Evolutionary conservation across 192 early-diverging fungal species (phyloP), one percentile per base, ranked within the genome.

Genomic region (Rhizoclosmatium globosum): DNA sequence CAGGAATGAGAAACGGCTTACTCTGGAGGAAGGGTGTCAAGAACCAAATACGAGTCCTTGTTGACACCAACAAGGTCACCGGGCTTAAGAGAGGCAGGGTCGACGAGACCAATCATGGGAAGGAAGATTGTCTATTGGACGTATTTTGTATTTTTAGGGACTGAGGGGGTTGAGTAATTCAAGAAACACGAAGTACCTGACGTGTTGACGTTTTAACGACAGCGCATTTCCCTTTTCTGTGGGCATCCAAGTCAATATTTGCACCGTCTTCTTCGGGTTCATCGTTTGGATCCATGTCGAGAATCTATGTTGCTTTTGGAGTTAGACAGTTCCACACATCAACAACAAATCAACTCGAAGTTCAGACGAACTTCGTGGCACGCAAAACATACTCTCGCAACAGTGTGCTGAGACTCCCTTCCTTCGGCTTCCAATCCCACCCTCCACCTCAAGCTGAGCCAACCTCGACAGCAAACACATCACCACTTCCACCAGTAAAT

Each of bases 41-140:
- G 88, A 74, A 99, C 92, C 81, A 99, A 84, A 79, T 94, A 98
- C 81, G 93, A 94, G 89, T 99, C 98, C 83, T 99, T 99, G 87
- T 99, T 97, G 44, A 98, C 96, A 78, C 96, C 98, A 83, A 99
- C 95, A 61, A 99, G 88, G 81, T 99, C 98, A 50, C 94, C 95
- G n/a, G 98, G 96, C 77, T 93, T 96, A 64, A 99, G 87, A 66
- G 92, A 91, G 39, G 89, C 86, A 47, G 94, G 85, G 48, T 98
- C 96, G 57, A 99, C 98, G 59, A 99, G 89, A 53, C 98, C 98
- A 70, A 99, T 94, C 86, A 99, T 91, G 9, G 98, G 98, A 81
- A 99, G 87, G 77, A 98, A 99, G 69, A 99, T 94, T 2, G 96
- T 97, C 91, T 97, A 76, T 2, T 56, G 38, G 44, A 1, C 3